Conservation (phyloP, 768 basidiomycete genomes). For the Asterophora parasitica region DNA sequence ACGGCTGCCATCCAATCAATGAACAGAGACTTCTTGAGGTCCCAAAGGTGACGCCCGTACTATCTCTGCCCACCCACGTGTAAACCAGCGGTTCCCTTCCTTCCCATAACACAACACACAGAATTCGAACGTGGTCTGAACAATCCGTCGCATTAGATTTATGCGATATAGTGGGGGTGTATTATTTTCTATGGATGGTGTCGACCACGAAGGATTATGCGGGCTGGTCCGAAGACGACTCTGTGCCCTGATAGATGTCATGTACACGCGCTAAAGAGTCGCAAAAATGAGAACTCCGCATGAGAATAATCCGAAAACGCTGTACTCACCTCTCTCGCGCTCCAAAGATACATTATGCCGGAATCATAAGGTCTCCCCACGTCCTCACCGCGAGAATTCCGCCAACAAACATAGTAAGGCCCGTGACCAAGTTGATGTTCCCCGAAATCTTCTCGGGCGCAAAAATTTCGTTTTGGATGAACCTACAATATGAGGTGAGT, state of each 20-base stretch:
- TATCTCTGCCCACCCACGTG: no score
- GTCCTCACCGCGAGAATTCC: conserved; percentile 67
- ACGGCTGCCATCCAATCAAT: no score
- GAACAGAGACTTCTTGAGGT: no score
- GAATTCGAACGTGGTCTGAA: not conserved
- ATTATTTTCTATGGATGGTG: conserved; percentile 1
- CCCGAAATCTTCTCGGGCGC: conserved; percentile 72
- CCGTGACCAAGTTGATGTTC: conserved; percentile 66
- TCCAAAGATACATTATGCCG: conserved; percentile 35
- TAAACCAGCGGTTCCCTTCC: no score
- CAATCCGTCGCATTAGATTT: not conserved
- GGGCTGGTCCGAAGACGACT: no score
- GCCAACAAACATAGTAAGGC: conserved; percentile 61
- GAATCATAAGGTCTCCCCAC: conserved; percentile 77
- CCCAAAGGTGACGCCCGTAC: no score
- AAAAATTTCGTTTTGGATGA: conserved; percentile 59
- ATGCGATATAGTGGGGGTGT: not conserved
- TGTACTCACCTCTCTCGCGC: not conserved
- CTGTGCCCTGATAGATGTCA: not conserved
- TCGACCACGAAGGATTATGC: not conserved
- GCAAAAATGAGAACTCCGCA: not conserved
- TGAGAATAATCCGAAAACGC: not conserved
- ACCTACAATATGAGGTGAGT: conserved; percentile 21
- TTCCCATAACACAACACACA: no score
- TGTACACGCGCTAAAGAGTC: not conserved